Evolutionary conservation across 2,329 filamentous ascomycete species (phyloP).

Genomic region (Cladosporium sp.): DNA sequence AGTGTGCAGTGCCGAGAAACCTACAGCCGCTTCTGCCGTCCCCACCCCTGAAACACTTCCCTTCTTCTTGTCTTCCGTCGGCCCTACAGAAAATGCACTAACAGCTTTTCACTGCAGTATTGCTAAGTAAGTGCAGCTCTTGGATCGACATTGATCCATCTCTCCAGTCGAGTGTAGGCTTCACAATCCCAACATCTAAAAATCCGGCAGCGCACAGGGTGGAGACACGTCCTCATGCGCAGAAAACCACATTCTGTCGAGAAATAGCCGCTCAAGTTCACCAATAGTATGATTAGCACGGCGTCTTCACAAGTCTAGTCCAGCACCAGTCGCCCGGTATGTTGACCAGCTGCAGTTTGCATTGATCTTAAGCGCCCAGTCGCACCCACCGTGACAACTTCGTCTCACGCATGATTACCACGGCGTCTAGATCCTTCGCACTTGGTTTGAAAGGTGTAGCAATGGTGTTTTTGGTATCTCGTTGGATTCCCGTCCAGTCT

Average conservation of each 20-base stretch:
- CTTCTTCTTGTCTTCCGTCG: not conserved
- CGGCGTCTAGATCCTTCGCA: not conserved
- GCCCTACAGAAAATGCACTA: no score
- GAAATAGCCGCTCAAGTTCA: not conserved
- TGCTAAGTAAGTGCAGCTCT: no score
- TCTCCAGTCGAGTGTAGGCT: no score
- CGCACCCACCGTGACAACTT: not conserved
- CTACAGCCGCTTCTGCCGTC: not conserved
- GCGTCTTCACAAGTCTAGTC: not conserved
- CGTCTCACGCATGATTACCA: not conserved
- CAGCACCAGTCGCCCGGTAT: no score
- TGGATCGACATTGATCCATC: no score
- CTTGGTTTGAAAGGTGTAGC: no score
- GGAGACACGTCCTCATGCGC: no score
- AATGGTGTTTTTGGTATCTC: no score
- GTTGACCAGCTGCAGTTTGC: not conserved
- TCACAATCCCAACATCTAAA: no score
- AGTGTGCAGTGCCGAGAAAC: conserved; percentile 6
- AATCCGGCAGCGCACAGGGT: no score
- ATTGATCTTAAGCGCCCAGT: not conserved
- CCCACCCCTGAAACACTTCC: not conserved
- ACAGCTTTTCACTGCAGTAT: no score
- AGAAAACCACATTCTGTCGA: no score
- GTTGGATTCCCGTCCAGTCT: not conserved
- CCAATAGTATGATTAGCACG: not conserved